These are phyloP conservation scores for Candida andamanensis DNA, from an alignment of 805 yeast species.

Conservation along the genomic window DNA sequence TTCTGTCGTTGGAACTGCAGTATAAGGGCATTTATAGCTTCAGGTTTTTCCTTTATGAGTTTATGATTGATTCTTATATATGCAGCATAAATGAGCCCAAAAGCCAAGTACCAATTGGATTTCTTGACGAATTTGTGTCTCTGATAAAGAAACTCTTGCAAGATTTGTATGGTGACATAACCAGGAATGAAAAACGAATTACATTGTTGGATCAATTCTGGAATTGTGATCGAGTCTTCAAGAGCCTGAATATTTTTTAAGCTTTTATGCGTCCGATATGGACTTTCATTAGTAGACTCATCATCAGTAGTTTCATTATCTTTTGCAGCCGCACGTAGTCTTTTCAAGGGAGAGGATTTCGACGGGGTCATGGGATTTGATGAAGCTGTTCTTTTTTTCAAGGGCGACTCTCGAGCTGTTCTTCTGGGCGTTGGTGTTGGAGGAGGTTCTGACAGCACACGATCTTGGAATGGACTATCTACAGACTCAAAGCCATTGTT, in stretches of 20 bases:
- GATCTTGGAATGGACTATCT: not conserved
- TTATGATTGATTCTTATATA: slow-evolving; percentile 50
- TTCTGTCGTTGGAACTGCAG: slow-evolving; percentile 50
- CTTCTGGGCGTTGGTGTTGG: slow-evolving; percentile 2
- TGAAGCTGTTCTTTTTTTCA: slow-evolving; percentile 3
- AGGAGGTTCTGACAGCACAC: not conserved
- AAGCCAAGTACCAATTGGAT: slow-evolving; percentile 64
- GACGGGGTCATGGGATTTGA: slow-evolving; percentile 24
- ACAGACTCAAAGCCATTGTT: slow-evolving; percentile 1
- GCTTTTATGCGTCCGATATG: slow-evolving; percentile 6
- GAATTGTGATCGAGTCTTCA: slow-evolving; percentile 15
- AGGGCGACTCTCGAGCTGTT: not conserved
- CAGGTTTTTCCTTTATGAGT: slow-evolving; percentile 40
- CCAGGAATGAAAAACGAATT: slow-evolving; percentile 61
- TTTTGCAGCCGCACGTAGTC: slow-evolving; percentile 22
- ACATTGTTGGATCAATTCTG: slow-evolving; percentile 44
- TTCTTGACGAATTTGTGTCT: slow-evolving; percentile 46
- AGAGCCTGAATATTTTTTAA: slow-evolving; percentile 16
- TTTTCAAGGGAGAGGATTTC: slow-evolving; percentile 33
- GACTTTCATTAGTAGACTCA: not conserved
- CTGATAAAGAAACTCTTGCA: slow-evolving; percentile 47
- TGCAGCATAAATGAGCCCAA: slow-evolving; percentile 61
- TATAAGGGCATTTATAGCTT: slow-evolving; percentile 44
- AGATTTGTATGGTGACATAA: slow-evolving; percentile 43
- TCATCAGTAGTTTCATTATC: slow-evolving; percentile 3